Conservation (phyloP, 495 filamentous ascomycete genomes). For the Diplogelasinospora grovesii region DNA sequence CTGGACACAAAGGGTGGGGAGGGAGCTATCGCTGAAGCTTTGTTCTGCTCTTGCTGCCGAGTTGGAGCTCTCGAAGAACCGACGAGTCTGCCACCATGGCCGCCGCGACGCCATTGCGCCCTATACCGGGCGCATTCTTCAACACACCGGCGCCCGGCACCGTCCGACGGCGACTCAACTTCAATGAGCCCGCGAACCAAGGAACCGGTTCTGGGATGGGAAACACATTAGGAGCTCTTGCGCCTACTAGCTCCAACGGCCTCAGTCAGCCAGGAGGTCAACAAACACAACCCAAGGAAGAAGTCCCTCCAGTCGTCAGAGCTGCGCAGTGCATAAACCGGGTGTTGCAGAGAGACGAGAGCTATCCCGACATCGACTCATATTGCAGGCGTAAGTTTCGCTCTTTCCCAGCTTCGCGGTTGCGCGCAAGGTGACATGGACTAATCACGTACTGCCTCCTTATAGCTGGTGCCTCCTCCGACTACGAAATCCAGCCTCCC, state of each 20-base stretch:
- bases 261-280: no score
- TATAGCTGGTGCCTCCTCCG: slow-evolving; percentile 70
- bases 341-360: slow-evolving; percentile 62
- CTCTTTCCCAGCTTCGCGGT: not conserved
- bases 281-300: no score
- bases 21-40: slow-evolving; percentile 10
- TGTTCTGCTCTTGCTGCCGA: not conserved
- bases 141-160: slow-evolving; percentile 57
- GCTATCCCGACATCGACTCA: slow-evolving; percentile 83
- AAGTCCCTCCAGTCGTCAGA: slow-evolving; percentile 59
- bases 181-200: slow-evolving; percentile 21
- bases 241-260: not conserved
- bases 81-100: slow-evolving; percentile 43
- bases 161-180: slow-evolving; percentile 33
- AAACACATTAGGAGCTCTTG: not conserved
- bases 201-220: not conserved
- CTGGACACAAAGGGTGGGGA: slow-evolving; percentile 12
- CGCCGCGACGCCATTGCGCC: slow-evolving; percentile 57
- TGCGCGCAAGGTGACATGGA: not conserved
- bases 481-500: slow-evolving; percentile 68
- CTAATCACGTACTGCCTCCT: slow-evolving; percentile 5
- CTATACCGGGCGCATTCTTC: slow-evolving; percentile 65
- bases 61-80: not conserved
- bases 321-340: slow-evolving; percentile 81
- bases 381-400: slow-evolving; percentile 74